Conservation (phyloP, 345 rosid species). For the Pelargonium nanum region DNA sequence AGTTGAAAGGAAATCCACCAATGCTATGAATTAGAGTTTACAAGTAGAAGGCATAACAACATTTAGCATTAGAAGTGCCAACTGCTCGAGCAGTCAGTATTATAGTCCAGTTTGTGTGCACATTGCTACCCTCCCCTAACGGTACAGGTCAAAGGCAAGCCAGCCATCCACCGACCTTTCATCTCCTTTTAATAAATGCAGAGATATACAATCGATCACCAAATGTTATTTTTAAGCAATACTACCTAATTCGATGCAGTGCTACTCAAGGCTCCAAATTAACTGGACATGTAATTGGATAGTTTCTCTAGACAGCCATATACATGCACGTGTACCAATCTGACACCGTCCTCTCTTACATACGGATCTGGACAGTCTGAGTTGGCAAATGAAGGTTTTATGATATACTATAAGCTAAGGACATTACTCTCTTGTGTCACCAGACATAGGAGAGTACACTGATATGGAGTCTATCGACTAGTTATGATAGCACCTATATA, state of each 20-base stretch:
- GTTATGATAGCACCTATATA: too few species aligned
- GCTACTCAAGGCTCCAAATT: neutral
- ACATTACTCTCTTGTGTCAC: too few species aligned
- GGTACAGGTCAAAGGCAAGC: neutral
- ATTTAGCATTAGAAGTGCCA: neutral
- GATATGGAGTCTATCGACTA: too few species aligned
- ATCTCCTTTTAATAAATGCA: neutral
- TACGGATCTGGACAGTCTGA: neutral
- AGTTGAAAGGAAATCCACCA: too few species aligned
- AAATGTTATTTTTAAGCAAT: neutral
- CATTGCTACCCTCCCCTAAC: too few species aligned
- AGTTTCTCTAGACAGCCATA: neutral
- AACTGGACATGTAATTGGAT: neutral
- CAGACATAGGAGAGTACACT: too few species aligned
- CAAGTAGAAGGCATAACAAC: neutral
- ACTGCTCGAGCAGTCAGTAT: too few species aligned
- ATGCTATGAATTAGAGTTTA: too few species aligned
- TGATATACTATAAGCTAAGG: neutral
- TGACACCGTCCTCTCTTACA: neutral
- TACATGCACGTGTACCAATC: neutral
- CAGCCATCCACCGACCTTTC: neutral
- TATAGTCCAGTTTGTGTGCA: too few species aligned
- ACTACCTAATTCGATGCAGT: too few species aligned
- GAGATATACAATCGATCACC: neutral
- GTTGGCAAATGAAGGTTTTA: neutral